phyloP scores from a whole-genome alignment of 2,329 filamentous ascomycete genomes.

The Penicillium nordicum region DNA sequence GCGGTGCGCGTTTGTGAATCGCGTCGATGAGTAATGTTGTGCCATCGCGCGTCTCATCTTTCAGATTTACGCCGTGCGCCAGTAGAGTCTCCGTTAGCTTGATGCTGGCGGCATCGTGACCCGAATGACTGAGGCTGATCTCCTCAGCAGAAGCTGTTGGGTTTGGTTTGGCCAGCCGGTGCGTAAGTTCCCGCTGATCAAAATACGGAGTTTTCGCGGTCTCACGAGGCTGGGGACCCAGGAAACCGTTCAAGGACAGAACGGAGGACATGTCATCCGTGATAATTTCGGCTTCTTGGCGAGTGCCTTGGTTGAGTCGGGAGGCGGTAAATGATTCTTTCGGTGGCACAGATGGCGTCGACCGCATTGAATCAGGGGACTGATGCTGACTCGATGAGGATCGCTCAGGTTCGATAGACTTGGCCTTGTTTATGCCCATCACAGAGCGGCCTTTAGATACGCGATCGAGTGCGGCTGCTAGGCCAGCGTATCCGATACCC shows the following conservation, averaged over 20 bases:
- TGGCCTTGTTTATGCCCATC: slow-evolving; percentile 28
- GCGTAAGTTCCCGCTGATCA: not conserved
- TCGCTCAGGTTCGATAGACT: slow-evolving; percentile 16
- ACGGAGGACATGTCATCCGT: slow-evolving; percentile 31
- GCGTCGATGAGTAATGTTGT: slow-evolving; percentile 59
- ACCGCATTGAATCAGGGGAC: not conserved
- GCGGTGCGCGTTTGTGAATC: slow-evolving; percentile 58
- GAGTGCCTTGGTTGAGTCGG: slow-evolving; percentile 1
- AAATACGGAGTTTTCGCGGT: slow-evolving; percentile 1
- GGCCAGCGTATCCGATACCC: slow-evolving; percentile 65
- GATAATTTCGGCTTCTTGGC: slow-evolving; percentile 14
- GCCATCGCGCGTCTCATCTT: slow-evolving; percentile 53
- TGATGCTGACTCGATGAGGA: slow-evolving; percentile 2
- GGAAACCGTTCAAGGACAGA: slow-evolving; percentile 26
- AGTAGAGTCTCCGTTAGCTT: slow-evolving; percentile 59
- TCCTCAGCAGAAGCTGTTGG: not conserved
- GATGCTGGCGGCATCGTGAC: slow-evolving; percentile 37
- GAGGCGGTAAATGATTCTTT: slow-evolving; percentile 20
- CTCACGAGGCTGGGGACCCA: slow-evolving; percentile 7
- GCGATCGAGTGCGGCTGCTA: slow-evolving; percentile 62
- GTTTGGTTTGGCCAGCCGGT: not conserved
- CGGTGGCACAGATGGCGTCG: slow-evolving; percentile 25
- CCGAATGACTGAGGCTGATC: slow-evolving; percentile 1
- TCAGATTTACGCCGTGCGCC: slow-evolving; percentile 59
- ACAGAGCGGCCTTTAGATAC: slow-evolving; percentile 32